These are phyloP conservation scores for Calonectria ilicicola DNA, from an alignment of 2,329 filamentous ascomycete genomes.

Conservation along the genomic window DNA sequence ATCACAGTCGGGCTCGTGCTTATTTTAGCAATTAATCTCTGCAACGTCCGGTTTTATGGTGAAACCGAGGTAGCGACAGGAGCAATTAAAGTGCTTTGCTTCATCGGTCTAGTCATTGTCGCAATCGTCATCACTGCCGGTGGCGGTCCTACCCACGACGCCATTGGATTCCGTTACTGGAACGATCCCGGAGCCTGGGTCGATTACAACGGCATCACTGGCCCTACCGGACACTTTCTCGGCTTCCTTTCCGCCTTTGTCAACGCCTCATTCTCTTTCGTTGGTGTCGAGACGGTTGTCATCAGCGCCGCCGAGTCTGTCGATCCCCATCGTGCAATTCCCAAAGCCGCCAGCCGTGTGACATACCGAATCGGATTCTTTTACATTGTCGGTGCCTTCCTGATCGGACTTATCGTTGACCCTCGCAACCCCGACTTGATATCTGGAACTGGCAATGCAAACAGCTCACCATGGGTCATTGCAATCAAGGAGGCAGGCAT, in stretches of 20 bases:
- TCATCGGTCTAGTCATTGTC: constrained; percentile 68
- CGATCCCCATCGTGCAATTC: constrained; percentile 71
- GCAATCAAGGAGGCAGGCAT: constrained; percentile 78
- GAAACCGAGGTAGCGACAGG: constrained; percentile 73
- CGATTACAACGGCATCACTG: constrained; percentile 57
- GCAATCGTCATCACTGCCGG: constrained; percentile 68
- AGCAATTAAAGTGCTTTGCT: constrained; percentile 69
- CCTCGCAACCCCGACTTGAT: constrained; percentile 73
- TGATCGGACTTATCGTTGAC: constrained; percentile 70
- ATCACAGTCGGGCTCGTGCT: constrained; percentile 68
- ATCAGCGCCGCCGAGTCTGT: constrained; percentile 73
- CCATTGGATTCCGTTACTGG: constrained; percentile 57
- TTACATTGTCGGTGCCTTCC: constrained; percentile 68
- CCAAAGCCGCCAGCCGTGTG: constrained; percentile 70
- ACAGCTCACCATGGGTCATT: constrained; percentile 73
- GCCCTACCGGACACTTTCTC: constrained; percentile 63
- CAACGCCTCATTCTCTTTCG: constrained; percentile 68
- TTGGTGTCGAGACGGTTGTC: constrained; percentile 51
- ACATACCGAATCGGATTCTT: constrained; percentile 71
- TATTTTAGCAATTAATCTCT: constrained; percentile 66
- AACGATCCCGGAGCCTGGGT: constrained; percentile 58
- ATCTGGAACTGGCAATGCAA: constrained; percentile 50
- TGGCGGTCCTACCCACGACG: constrained; percentile 63
- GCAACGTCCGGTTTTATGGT: constrained; percentile 69
- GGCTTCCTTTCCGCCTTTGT: constrained; percentile 67